A percentile compares a stretch with the other conserved stretches of the same genome.
Evolutionary conservation across 2,329 filamentous ascomycete genomes (phyloP).

Genomic region (Talaromyces albobiverticillius): DNA sequence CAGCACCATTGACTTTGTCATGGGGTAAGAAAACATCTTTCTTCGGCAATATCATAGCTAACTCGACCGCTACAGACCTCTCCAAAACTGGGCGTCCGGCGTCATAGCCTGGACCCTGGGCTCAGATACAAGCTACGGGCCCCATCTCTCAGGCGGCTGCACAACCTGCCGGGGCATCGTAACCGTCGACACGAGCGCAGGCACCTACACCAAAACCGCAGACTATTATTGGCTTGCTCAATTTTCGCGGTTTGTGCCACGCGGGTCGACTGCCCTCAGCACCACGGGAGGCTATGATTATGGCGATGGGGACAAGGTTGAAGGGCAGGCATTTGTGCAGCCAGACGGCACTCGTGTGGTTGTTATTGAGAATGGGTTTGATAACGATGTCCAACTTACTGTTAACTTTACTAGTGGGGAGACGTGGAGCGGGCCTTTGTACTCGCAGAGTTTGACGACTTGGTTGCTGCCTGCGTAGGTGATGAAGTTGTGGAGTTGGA

Average conservation of each 20-base stretch:
- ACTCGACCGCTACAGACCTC: not conserved
- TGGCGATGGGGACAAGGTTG: conserved; percentile 32
- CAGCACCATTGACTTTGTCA: conserved; percentile 8
- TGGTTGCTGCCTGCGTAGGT: conserved; percentile 25
- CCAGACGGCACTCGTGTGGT: conserved; percentile 47
- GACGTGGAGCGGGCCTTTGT: conserved; percentile 28
- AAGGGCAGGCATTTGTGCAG: conserved; percentile 49
- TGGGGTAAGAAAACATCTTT: conserved; percentile 1
- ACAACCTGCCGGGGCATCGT: not conserved
- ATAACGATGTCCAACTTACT: conserved; percentile 45
- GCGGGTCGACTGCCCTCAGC: conserved; percentile 31
- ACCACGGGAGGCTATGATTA: conserved; percentile 48
- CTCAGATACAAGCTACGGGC: conserved; percentile 6
- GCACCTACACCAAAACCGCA: conserved; percentile 6
- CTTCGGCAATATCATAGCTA: no score
- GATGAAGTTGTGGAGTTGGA: not conserved
- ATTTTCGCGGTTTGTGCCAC: conserved; percentile 8
- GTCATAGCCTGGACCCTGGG: conserved; percentile 10
- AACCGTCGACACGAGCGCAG: conserved; percentile 1
- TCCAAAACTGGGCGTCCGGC: conserved; percentile 9
- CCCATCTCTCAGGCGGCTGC: conserved; percentile 8
- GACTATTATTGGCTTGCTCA: conserved; percentile 7
- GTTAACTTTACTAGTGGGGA: conserved; percentile 22
- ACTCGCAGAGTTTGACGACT: conserved; percentile 27
- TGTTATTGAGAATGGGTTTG: conserved; percentile 49